These are phyloP conservation scores for Fusarium nelsonii DNA, from an alignment of 2,329 filamentous ascomycete genomes.

Conservation along the genomic window DNA sequence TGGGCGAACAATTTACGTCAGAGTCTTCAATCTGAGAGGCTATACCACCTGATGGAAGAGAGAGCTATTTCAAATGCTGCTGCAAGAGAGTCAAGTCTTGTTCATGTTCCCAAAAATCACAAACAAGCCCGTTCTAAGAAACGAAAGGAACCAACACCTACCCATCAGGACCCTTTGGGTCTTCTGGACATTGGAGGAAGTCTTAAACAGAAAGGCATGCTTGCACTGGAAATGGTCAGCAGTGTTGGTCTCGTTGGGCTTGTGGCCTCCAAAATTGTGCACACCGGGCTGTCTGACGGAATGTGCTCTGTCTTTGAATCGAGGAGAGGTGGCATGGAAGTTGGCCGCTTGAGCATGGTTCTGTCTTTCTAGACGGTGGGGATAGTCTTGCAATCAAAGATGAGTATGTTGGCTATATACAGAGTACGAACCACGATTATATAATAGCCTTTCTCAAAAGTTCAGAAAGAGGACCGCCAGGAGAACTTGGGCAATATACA, in stretches of 20 bases:
- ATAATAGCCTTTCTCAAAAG: neutral
- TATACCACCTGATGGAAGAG: constrained; percentile 41
- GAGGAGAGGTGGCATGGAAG: constrained; percentile 36
- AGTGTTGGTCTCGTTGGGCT: constrained; percentile 81
- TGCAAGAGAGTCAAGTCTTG: constrained; percentile 38
- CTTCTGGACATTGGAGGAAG: constrained; percentile 77
- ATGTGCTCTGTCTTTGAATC: constrained; percentile 37
- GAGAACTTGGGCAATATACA: constrained; percentile 10
- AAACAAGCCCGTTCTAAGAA: constrained; percentile 12
- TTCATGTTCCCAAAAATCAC: constrained; percentile 19
- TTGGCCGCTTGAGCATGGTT: constrained; percentile 40
- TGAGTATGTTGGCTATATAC: neutral
- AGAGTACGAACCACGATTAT: neutral
- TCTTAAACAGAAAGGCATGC: constrained; percentile 72
- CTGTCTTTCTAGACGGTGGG: constrained; percentile 35
- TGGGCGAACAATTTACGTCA: constrained; percentile 55
- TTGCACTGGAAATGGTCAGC: constrained; percentile 79
- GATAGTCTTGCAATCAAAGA: neutral
- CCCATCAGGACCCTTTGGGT: constrained; percentile 81
- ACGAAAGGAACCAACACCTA: constrained; percentile 23
- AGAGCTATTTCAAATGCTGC: constrained; percentile 21
- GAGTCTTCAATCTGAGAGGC: constrained; percentile 53
- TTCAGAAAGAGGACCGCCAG: neutral
- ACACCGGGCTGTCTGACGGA: constrained; percentile 43
- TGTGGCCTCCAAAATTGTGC: constrained; percentile 71